These are phyloP conservation scores for Eimeria tenella DNA, from an alignment of 169 alveolate species.

Conservation along the genomic window DNA sequence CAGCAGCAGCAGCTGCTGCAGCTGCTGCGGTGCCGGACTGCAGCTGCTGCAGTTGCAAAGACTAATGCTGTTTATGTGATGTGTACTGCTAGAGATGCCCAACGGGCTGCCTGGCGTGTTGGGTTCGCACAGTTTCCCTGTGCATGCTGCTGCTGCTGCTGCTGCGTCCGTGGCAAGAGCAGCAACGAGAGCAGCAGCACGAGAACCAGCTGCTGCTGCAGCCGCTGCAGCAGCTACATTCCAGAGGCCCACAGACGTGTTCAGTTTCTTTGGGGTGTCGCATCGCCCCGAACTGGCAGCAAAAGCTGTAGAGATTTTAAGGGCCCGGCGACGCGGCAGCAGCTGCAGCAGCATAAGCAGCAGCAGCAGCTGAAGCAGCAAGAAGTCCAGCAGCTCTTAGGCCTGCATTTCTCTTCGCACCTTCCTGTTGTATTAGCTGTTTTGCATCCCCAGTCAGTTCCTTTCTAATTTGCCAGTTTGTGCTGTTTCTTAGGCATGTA, in stretches of 20 bases:
- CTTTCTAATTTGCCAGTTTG: no score
- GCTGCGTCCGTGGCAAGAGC: background rate
- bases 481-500: no score
- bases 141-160: background rate
- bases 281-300: background rate
- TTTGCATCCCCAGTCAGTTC: no score
- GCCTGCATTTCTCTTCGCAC: no score
- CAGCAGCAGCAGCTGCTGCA: background rate
- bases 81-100: background rate
- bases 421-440: no score
- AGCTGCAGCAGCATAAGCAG: background rate
- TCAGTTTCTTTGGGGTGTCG: background rate
- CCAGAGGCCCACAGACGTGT: background rate
- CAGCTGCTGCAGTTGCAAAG: background rate
- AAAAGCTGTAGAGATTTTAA: background rate
- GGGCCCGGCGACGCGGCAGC: background rate
- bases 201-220: background rate
- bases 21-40: background rate
- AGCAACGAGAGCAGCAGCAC: background rate
- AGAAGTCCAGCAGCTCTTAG: background rate
- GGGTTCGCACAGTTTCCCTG: background rate
- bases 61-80: background rate
- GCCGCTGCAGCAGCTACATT: background rate
- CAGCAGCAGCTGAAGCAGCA: background rate
- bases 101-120: background rate